Conservation (phyloP, 176 grass and related monocot species). For the Alloteropsis semialata region DNA sequence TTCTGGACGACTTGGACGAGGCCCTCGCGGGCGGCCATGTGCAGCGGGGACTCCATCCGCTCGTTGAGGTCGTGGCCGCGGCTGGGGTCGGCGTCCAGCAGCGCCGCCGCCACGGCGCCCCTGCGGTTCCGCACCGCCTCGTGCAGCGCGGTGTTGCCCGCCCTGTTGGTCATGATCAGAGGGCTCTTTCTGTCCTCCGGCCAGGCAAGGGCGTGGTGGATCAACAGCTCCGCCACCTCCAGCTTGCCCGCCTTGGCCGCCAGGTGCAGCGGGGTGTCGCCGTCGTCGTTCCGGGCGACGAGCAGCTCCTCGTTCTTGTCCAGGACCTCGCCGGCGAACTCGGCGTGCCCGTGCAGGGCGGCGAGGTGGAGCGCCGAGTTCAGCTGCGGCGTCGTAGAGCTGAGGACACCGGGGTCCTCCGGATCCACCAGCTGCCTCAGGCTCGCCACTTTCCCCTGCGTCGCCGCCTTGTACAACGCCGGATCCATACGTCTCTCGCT, state of each 20-base stretch:
- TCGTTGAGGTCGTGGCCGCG: conserved; percentile 40
- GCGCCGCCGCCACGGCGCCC: conserved; percentile 27
- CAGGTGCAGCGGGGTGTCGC: conserved; percentile 68
- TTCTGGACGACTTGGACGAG: conserved; percentile 33
- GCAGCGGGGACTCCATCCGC: conserved; percentile 53
- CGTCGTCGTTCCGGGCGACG: conserved; percentile 34
- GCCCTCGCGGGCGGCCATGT: conserved; percentile 75
- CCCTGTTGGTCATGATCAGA: conserved; percentile 15
- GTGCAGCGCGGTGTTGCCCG: conserved; percentile 53
- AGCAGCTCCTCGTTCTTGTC: neutral
- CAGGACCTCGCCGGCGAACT: conserved; percentile 28
- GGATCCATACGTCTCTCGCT: conserved; percentile 51
- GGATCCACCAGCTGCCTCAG: neutral
- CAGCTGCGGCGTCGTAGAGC: conserved; percentile 41
- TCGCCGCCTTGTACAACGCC: conserved; percentile 41
- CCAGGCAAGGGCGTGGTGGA: neutral
- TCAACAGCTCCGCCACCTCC: conserved; percentile 25
- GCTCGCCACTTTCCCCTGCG: conserved; percentile 17
- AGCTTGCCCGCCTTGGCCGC: conserved; percentile 39
- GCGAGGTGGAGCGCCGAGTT: conserved; percentile 69
- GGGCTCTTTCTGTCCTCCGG: too few relatives aligned
- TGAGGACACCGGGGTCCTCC: neutral
- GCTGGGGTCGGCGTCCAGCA: conserved; percentile 41
- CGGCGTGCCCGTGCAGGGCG: conserved; percentile 29
- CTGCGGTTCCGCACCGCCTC: conserved; percentile 42